A percentile compares a stretch with the other conserved stretches of the same genome.
Conservation (phyloP, 192 early-diverging fungal species). For the Umbelopsis isabellina region DNA sequence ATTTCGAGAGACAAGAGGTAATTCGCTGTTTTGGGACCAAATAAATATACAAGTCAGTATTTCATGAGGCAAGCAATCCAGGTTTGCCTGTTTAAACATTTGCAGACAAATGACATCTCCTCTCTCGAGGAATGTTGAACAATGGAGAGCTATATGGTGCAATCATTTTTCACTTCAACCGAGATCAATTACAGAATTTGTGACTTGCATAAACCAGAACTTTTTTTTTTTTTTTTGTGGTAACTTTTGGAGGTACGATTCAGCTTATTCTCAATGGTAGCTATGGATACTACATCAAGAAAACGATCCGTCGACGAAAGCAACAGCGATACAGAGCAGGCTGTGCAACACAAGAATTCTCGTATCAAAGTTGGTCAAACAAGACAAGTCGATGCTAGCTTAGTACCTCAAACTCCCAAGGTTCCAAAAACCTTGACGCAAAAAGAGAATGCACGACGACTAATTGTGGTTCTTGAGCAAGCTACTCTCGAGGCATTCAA, state of each 20-base stretch:
- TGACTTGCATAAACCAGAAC: background rate
- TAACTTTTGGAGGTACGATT: conserved; percentile 3
- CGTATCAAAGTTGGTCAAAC: conserved; percentile 40
- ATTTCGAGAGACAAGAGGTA: conserved; percentile 25
- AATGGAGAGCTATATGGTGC: background rate
- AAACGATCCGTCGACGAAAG: conserved; percentile 15
- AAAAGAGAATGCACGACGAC: conserved; percentile 74
- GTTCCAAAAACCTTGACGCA: conserved; percentile 79
- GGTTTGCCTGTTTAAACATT: conserved; percentile 16
- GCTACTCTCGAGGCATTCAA: conserved; percentile 93
- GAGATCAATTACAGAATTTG: background rate
- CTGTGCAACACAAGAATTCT: conserved; percentile 3
- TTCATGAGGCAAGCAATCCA: conserved; percentile 34
- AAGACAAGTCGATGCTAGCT: conserved; percentile 43
- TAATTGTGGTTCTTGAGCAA: conserved; percentile 92
- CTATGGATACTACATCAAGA: conserved; percentile 1
- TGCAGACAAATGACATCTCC: background rate
- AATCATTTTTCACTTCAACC: background rate
- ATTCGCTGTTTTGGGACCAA: conserved; percentile 27
- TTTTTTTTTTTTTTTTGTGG: conserved; percentile 27
- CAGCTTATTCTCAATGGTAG: background rate
- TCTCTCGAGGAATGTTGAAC: background rate
- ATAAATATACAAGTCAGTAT: conserved; percentile 39
- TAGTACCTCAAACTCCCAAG: conserved; percentile 72
- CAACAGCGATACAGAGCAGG: conserved; percentile 13